These are phyloP conservation scores for Grosmannia serpens DNA, from an alignment of 2,329 filamentous ascomycete genomes.

Conservation along the genomic window DNA sequence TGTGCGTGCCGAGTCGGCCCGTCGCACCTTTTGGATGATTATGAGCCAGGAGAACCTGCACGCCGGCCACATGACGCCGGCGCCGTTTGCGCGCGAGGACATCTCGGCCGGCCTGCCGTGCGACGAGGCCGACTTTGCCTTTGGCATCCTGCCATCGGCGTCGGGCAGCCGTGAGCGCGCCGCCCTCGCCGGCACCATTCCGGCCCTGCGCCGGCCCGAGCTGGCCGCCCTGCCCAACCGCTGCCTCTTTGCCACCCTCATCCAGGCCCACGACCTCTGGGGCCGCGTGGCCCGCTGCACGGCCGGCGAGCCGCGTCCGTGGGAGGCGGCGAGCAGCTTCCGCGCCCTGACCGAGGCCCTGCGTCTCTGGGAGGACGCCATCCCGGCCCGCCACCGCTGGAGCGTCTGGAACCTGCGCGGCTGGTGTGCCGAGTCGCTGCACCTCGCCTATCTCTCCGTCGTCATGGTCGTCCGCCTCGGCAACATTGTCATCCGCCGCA, in stretches of 20 bases:
- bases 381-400: conserved; percentile 38
- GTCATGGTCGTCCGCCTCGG: conserved; percentile 43
- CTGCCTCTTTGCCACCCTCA: conserved; percentile 43
- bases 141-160: conserved; percentile 29
- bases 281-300: conserved; percentile 34
- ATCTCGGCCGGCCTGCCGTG: conserved; percentile 43
- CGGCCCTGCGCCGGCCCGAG: conserved; percentile 32
- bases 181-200: conserved; percentile 41
- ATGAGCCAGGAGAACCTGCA: conserved; percentile 47
- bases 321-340: conserved; percentile 35
- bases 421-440: conserved; percentile 35
- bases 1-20: conserved; percentile 40
- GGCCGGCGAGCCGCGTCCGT: conserved; percentile 23
- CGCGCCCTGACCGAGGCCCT: conserved; percentile 29
- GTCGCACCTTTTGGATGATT: conserved; percentile 47
- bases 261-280: conserved; percentile 44
- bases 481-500: conserved; percentile 44
- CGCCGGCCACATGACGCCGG: conserved; percentile 37
- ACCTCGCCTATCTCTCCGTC: conserved; percentile 42
- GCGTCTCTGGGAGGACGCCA: conserved; percentile 32
- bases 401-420: conserved; percentile 29
- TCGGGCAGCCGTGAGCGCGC: conserved; percentile 27
- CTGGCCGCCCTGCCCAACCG: conserved; percentile 32
- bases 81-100: conserved; percentile 37
- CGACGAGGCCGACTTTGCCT: conserved; percentile 39